Conservation (phyloP, 2,329 filamentous ascomycete genomes). For the Diplodia scrobiculata region DNA sequence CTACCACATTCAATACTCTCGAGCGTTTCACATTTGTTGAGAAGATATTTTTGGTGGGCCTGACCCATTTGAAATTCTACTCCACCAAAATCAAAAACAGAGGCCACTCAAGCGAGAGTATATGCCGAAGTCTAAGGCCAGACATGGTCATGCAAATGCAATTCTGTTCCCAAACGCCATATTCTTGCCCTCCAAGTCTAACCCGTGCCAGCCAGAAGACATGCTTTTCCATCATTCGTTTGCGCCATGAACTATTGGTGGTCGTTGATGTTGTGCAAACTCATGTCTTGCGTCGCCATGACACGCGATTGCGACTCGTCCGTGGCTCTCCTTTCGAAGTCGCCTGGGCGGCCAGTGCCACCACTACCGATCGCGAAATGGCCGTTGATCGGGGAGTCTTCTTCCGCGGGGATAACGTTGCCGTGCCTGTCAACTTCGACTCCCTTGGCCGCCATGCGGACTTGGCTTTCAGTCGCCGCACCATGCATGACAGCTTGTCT, state of each 20-base stretch:
- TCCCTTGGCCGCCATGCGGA: constrained; percentile 65
- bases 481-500: constrained; percentile 66
- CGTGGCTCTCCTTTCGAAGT: constrained; percentile 36
- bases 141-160: constrained; percentile 4
- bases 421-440: constrained; percentile 60
- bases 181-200: neutral
- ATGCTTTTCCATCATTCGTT: neutral
- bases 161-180: neutral
- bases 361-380: constrained; percentile 32
- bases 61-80: constrained; percentile 17
- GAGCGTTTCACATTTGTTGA: neutral
- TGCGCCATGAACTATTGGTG: constrained; percentile 31
- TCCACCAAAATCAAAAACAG: neutral
- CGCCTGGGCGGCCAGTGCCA: constrained; percentile 30
- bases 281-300: constrained; percentile 60
- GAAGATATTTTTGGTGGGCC: constrained; percentile 10
- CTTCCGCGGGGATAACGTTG: constrained; percentile 57
- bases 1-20: neutral
- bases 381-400: constrained; percentile 32
- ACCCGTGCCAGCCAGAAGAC: neutral
- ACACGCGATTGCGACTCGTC: constrained; percentile 48
- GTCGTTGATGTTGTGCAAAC: constrained; percentile 59
- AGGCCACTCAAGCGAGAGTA: constrained; percentile 17
- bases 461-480: constrained; percentile 61
- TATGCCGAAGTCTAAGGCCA: neutral